Evolutionary conservation across 129 eudicot species (phyloP).

Genomic region (Tanacetum coccineum): DNA sequence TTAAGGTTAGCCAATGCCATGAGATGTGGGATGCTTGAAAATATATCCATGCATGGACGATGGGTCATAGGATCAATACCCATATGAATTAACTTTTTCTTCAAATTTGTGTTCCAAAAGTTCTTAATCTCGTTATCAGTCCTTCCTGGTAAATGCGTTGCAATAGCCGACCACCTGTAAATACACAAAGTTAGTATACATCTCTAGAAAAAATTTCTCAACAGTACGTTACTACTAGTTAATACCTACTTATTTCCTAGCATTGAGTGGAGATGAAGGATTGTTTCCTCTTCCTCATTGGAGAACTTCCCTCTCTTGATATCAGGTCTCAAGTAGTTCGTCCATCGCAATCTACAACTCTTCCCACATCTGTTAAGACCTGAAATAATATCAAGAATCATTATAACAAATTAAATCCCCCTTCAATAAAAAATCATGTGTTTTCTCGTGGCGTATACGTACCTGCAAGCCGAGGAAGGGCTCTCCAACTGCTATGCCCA

Average conservation of each 20-base stretch:
- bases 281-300: slow-evolving; percentile 80
- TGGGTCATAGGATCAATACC: slow-evolving; percentile 94
- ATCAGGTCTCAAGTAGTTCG: slow-evolving; percentile 79
- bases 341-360: slow-evolving; percentile 90
- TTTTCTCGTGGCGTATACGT: neutral
- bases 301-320: slow-evolving; percentile 92
- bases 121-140: slow-evolving; percentile 87
- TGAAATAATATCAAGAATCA: slow-evolving; percentile 12
- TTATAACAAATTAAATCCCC: neutral
- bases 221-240: neutral
- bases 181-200: neutral
- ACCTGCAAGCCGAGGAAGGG: slow-evolving; percentile 94
- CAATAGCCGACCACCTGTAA: slow-evolving; percentile 89
- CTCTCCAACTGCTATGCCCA: slow-evolving; percentile 98
- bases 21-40: slow-evolving; percentile 65
- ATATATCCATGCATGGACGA: slow-evolving; percentile 77
- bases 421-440: neutral
- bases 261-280: slow-evolving; percentile 76
- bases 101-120: slow-evolving; percentile 82
- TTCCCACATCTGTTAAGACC: slow-evolving; percentile 90
- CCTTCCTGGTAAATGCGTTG: slow-evolving; percentile 75
- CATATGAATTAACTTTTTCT: slow-evolving; percentile 74
- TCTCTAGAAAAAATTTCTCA: neutral
- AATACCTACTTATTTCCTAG: slow-evolving; percentile 74
- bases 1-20: slow-evolving; percentile 72